phyloP scores from a whole-genome alignment of 352 stramenopile genomes.

The Phytophthora uliginosa region DNA sequence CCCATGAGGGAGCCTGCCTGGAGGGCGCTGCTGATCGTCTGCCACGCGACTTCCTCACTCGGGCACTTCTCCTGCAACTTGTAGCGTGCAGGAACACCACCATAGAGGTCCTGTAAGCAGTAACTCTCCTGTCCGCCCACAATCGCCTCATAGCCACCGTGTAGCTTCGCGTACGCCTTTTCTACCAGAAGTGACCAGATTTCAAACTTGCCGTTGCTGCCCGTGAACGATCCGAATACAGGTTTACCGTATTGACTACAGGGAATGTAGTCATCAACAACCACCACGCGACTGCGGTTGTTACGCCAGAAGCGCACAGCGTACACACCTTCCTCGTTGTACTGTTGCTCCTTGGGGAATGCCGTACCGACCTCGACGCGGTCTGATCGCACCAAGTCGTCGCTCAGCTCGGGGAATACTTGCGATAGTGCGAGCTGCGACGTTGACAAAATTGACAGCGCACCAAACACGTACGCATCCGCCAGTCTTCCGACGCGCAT shows the following conservation, averaged over 20 bases:
- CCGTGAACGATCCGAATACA: constrained; percentile 87
- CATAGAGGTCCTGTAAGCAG: constrained; percentile 82
- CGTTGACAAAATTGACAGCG: constrained; percentile 85
- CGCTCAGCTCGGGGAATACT: constrained; percentile 72
- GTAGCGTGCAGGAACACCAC: constrained; percentile 73
- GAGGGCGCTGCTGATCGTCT: constrained; percentile 53
- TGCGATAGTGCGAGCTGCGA: constrained; percentile 81
- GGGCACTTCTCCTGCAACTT: constrained; percentile 74
- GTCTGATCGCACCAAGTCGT: constrained; percentile 67
- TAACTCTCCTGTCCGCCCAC: constrained; percentile 88
- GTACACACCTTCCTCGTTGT: constrained; percentile 92
- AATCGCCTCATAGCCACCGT: constrained; percentile 92
- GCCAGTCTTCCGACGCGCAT: constrained; percentile 74
- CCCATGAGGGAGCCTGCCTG: constrained; percentile 76
- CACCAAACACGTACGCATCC: constrained; percentile 85
- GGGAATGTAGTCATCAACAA: constrained; percentile 89
- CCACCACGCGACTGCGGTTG: constrained; percentile 83
- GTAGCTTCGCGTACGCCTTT: constrained; percentile 96
- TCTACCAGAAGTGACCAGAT: constrained; percentile 95
- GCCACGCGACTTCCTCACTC: constrained; percentile 69
- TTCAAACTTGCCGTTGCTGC: constrained; percentile 88
- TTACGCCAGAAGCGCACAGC: constrained; percentile 89
- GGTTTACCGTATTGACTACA: constrained; percentile 87
- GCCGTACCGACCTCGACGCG: constrained; percentile 62
- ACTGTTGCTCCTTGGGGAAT: constrained; percentile 83